Base-by-base conservation (phyloP, 305 asterid species). In the Fraxinus latifolia region DNA sequence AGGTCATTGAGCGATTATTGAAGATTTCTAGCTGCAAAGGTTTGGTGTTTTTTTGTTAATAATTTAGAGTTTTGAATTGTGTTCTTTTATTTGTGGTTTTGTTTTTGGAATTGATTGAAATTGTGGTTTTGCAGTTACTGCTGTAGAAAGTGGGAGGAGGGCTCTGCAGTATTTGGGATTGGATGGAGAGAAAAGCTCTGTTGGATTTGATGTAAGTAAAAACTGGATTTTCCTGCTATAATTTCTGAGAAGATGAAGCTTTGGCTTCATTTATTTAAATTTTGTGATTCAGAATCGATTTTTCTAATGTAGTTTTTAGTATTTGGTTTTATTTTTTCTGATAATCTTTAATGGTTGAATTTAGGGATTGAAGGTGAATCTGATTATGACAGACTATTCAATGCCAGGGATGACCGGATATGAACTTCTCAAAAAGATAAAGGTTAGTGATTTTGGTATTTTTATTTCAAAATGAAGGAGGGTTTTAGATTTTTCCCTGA, bases 381-480 rank as follows among this genome's bases (percentile, higher is more conserved):
- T 94, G 84, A 91, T 94, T 76, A 85, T 95, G 83, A 92, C 98
- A 4, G 98, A 95, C 81, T 95, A 95, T 77, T 95, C 98, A 11
- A 94, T 95, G 98, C 98, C 98, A 88, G 97, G 94, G 79, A 95
- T 93, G 98, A 94, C 97, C 19, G 97, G 98, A 44, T 95, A 90
- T 87, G 99, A 95, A 44, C 98, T 95, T 75, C 96, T 92, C 5
- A 94, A 95, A 83, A 93, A 87, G 92, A 93, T 95, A 4, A 94
- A 92, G 98, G 97, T 92, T 73, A 8, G 90, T 87, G 3, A 37
- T 82, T 31, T 60, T 67, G 34, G 17, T 8, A 17, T 27, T 27
- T 29, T 44, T 8, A 42, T 19, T 29, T 21, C 70, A 17, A 17
- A 17, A 17, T 7, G 11, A 1, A 62, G 9, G 27, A 34, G 21